Conservation (phyloP, 2,329 filamentous ascomycete genomes). For the Penicillium sp. region DNA sequence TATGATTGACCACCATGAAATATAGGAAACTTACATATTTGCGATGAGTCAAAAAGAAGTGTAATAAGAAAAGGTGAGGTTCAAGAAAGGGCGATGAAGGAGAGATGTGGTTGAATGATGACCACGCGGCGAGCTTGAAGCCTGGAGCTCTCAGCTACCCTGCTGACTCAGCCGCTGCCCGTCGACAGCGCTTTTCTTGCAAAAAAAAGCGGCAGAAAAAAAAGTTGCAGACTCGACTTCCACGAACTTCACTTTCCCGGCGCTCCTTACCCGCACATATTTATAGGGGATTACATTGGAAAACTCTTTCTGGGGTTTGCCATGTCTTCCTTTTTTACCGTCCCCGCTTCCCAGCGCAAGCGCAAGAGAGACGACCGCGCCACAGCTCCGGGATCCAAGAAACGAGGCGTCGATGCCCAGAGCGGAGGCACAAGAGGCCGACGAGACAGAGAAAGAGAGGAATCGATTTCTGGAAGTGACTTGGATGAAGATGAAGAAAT, state of each 20-base stretch:
- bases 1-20: conserved; percentile 5
- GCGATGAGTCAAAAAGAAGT: conserved; percentile 18
- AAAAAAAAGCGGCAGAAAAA: too few species aligned
- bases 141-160: conserved; percentile 37
- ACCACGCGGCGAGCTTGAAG: conserved; percentile 41
- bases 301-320: background rate
- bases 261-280: conserved; percentile 4
- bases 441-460: conserved; percentile 54
- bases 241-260: conserved; percentile 6
- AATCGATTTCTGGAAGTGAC: conserved; percentile 84
- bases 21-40: conserved; percentile 27
- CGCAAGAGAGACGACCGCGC: conserved; percentile 63
- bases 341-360: conserved; percentile 82
- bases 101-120: conserved; percentile 22
- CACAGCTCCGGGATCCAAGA: conserved; percentile 43
- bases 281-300: conserved; percentile 2
- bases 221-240: conserved; percentile 26
- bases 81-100: conserved; percentile 20
- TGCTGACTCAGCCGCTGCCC: conserved; percentile 35
- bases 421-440: conserved; percentile 37
- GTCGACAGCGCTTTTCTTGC: conserved; percentile 27
- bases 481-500: conserved; percentile 58
- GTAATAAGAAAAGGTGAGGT: conserved; percentile 18
- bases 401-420: conserved; percentile 40
- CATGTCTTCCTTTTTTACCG: conserved; percentile 96